phyloP scores from a whole-genome alignment of 345 rosid genomes.

The Pseudoturritis turrita region DNA sequence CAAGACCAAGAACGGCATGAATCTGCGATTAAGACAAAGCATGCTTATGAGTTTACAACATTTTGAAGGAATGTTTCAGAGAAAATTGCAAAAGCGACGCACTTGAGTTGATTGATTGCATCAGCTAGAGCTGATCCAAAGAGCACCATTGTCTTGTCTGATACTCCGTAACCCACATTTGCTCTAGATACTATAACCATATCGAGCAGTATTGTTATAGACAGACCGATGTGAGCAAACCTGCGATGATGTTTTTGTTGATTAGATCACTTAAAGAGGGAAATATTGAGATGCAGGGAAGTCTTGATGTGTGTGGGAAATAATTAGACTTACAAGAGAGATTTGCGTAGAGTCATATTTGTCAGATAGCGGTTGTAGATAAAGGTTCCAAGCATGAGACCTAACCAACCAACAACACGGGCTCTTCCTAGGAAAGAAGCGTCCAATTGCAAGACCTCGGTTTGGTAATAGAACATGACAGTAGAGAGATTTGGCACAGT shows the following conservation, averaged over 20 bases:
- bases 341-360: conserved; percentile 66
- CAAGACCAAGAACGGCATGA: conserved; percentile 95
- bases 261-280: conserved; percentile 9
- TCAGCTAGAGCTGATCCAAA: conserved; percentile 87
- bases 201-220: conserved; percentile 60
- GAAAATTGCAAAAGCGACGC: conserved; percentile 5
- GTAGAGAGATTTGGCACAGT: conserved; percentile 93
- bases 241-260: conserved; percentile 41
- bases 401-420: conserved; percentile 88
- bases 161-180: conserved; percentile 54
- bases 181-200: conserved; percentile 62
- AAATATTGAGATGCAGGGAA: not conserved
- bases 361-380: conserved; percentile 67
- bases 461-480: conserved; percentile 92
- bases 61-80: not conserved
- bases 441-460: conserved; percentile 78
- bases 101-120: conserved; percentile 96
- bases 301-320: not conserved
- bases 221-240: conserved; percentile 72
- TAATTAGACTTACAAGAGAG: conserved; percentile 57
- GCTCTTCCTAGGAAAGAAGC: conserved; percentile 84
- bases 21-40: conserved; percentile 39
- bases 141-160: conserved; percentile 86
- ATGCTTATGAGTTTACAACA: not conserved
- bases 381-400: conserved; percentile 92